A percentile compares a stretch with the other conserved stretches of the same genome.
Conservation (phyloP, 805 yeast genomes). For the Danielia oregonensis region DNA sequence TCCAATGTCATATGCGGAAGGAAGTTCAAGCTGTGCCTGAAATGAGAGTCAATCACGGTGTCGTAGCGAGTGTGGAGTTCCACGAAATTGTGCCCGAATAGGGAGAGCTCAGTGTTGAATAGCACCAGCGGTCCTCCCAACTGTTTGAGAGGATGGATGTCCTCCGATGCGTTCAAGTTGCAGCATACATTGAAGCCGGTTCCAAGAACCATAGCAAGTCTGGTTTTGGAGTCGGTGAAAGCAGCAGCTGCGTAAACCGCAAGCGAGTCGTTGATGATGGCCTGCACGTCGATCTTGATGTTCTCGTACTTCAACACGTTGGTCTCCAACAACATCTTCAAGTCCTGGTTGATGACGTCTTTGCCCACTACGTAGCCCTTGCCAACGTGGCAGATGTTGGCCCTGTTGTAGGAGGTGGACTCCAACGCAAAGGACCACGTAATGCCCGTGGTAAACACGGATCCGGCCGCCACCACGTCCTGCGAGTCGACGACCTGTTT, state of each 20-base stretch:
- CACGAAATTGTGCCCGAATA: conserved; percentile 43
- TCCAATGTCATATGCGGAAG: conserved; percentile 30
- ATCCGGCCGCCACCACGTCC: conserved; percentile 7
- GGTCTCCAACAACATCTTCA: conserved; percentile 39
- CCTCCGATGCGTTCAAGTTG: conserved; percentile 19
- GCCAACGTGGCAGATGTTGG: conserved; percentile 50
- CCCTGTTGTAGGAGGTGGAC: conserved; percentile 39
- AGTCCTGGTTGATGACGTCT: conserved; percentile 39
- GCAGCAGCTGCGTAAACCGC: conserved; percentile 58
- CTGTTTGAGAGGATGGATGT: conserved; percentile 14
- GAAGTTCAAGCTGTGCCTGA: conserved; percentile 16
- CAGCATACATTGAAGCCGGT: conserved; percentile 64
- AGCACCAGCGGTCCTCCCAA: conserved; percentile 17
- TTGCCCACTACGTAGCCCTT: conserved; percentile 53
- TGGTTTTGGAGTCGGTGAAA: conserved; percentile 31
- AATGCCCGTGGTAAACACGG: conserved; percentile 38
- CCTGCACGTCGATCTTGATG: conserved; percentile 34
- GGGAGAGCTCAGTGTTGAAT: conserved; percentile 52
- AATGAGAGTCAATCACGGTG: conserved; percentile 32
- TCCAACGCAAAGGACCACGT: conserved; percentile 58
- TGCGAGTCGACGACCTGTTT: conserved; percentile 24
- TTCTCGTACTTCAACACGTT: conserved; percentile 21
- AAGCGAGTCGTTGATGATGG: conserved; percentile 61
- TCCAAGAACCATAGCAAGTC: conserved; percentile 60
- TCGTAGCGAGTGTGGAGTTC: conserved; percentile 37